These are phyloP conservation scores for Lepiota brunneoincarnata DNA, from an alignment of 768 basidiomycete species.

Conservation along the genomic window DNA sequence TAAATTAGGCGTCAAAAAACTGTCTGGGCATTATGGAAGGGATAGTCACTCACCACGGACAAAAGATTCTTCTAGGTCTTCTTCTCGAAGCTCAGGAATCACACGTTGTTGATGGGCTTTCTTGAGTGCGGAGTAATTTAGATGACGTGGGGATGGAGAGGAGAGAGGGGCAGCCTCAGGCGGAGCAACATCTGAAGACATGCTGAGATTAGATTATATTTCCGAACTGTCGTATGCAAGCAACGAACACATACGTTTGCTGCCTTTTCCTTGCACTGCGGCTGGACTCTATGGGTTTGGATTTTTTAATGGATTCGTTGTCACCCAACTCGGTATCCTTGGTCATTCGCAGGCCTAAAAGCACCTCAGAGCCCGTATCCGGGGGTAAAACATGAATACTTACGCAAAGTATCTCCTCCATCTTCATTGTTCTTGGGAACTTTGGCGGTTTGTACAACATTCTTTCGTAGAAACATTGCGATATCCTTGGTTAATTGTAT, in stretches of 20 bases:
- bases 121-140: slow-evolving; percentile 70
- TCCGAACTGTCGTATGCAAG: background rate
- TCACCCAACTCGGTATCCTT: slow-evolving; percentile 84
- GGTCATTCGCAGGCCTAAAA: slow-evolving; percentile 66
- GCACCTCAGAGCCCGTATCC: background rate
- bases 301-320: slow-evolving; percentile 74
- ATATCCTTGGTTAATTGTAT: slow-evolving; percentile 66
- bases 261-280: slow-evolving; percentile 43
- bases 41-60: slow-evolving; percentile 61
- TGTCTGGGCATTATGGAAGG: background rate
- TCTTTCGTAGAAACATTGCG: slow-evolving; percentile 69
- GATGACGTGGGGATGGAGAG: slow-evolving; percentile 22
- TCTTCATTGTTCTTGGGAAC: slow-evolving; percentile 29
- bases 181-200: slow-evolving; percentile 35
- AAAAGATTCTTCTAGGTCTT: slow-evolving; percentile 84
- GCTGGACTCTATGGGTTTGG: slow-evolving; percentile 43
- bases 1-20: slow-evolving; percentile 24
- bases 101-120: slow-evolving; percentile 61
- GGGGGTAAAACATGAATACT: slow-evolving; percentile 16
- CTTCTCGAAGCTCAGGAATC: slow-evolving; percentile 68
- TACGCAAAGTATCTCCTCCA: slow-evolving; percentile 57
- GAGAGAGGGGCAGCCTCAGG: slow-evolving; percentile 23
- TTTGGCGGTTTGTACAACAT: slow-evolving; percentile 79
- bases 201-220: slow-evolving; percentile 26
- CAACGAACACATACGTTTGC: slow-evolving; percentile 21